Base-by-base conservation (phyloP, 805 yeast species). In the Hanseniaspora singularis region DNA sequence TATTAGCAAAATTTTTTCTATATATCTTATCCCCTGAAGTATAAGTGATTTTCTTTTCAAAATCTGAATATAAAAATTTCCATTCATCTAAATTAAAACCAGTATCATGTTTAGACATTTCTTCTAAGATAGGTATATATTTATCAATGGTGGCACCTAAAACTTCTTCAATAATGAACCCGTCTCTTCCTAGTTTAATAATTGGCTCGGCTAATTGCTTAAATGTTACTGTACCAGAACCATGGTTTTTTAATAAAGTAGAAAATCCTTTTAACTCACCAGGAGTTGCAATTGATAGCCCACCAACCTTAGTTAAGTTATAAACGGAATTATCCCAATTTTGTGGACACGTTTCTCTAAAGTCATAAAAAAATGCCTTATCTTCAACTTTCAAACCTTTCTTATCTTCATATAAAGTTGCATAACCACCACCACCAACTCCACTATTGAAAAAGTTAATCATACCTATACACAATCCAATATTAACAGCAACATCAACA, bases 401-500 rank as follows among this genome's bases (percentile, higher is more conserved):
- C 12, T 19, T n/a, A 15, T 15, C 19, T 11, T 44, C 48, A 22
- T 44, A 44, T 4, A 44, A 19, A 1, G 77, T 72, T 37, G 82
- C 80, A 55, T 74, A 86, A 0, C 82, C 85, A 9, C 98, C 97
- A 4, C 97, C 97, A 7, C 96, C 96, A 36, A 89, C 79, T 0
- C 96, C 95, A 1, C 94, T 79, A 49, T 80, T 79, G 65, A 81
- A 85, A 52, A 86, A 78, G 57, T 84, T 83, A 19, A 85, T 64
- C 46, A 83, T 71, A 2, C 97, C 97, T 27, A 89, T 76, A 58
- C 98, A 89, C 24, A 89, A 67, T 0, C 94, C 85, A 11, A 84
- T 82, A 0, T 95, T 81, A 2, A 89, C 80, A 0, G 95, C 84
- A 0, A 96, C 95, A 60, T 89, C 98, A 0, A 95, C 96, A 1